Base-by-base conservation (phyloP, 441 rosid genomes). In the Brassica balearica region DNA sequence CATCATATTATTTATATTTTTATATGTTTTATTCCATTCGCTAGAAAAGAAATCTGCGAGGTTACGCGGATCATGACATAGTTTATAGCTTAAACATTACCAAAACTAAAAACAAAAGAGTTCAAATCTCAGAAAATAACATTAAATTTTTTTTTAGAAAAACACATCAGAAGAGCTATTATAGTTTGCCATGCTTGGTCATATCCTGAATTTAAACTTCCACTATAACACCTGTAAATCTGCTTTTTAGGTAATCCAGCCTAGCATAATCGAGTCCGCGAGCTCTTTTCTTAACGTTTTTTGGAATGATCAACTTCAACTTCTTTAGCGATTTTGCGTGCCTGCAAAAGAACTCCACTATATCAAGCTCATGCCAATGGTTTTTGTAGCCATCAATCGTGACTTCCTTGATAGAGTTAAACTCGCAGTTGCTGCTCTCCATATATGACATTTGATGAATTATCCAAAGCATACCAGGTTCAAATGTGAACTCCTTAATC, bases 311-410 rank as follows among this genome's bases (percentile, higher is more conserved):
- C 69, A 65, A 36, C 23, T 6, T 5, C 68, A 75, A 60, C 36
- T 61, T 20, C 63, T 5, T 1, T 1, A 61, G 41, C 7, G 74
- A 61, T 14, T 56, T 23, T 48, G 79, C 74, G 0, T 46, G 10
- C 17, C 56, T 5, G 53, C 3, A 2, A 22, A 76, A 76, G 69
- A 76, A 76, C 63, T 19, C 38, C 19, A 76, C 25, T n/a, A 46
- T 69, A 27, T 46, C 25, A 12, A 76, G 68, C 55, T 76, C 79
- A 76, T 76, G 74, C 0, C 0, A 19, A 0, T 76, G 69, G 19
- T 48, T 36, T 61, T 69, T 76, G 14, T 29, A 76, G 9, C 79
- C 79, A 32, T 12, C n/a, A 67, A 76, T 69, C 22, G 25, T 48
- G 36, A 69, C 79, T 48, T 46, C 9, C 36, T 32, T 62, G 55